Conservation (phyloP, 2,329 filamentous ascomycete species). For the Furcasterigmium furcatum region DNA sequence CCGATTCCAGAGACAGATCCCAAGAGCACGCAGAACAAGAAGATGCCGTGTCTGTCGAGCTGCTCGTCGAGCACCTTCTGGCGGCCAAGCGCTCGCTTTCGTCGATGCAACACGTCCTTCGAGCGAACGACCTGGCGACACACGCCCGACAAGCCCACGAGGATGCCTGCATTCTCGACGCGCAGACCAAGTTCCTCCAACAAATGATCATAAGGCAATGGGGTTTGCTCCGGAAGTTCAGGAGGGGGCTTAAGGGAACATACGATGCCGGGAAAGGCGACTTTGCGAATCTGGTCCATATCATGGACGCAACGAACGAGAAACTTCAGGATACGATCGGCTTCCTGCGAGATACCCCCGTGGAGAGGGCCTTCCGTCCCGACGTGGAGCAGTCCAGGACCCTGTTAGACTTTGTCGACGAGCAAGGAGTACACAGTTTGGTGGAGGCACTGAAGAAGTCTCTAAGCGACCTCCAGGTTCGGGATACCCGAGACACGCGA, state of each 20-base stretch:
- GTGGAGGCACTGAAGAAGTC: constrained; percentile 65
- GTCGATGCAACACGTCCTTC: constrained; percentile 77
- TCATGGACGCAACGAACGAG: constrained; percentile 64
- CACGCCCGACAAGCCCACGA: constrained; percentile 73
- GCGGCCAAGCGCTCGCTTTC: constrained; percentile 84
- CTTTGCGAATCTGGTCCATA: constrained; percentile 58
- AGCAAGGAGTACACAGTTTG: constrained; percentile 63
- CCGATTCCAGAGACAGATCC: constrained; percentile 13
- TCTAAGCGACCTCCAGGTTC: constrained; percentile 67
- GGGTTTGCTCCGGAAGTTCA: constrained; percentile 46
- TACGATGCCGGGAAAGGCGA: constrained; percentile 58
- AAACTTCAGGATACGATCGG: constrained; percentile 65
- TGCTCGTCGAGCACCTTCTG: constrained; percentile 79
- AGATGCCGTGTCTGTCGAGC: constrained; percentile 58
- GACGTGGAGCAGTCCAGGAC: constrained; percentile 55
- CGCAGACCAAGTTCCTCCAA: constrained; percentile 66
- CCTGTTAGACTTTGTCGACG: constrained; percentile 75
- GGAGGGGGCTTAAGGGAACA: constrained; percentile 47
- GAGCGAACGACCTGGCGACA: constrained; percentile 82
- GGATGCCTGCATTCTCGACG: constrained; percentile 70
- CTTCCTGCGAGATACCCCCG: constrained; percentile 59
- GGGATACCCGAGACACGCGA: constrained; percentile 6
- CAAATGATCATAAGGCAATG: constrained; percentile 57
- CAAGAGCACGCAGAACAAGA: constrained; percentile 28
- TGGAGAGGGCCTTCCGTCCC: constrained; percentile 62